Evolutionary conservation across 192 early-diverging fungal species (phyloP).

Genomic region (Cetraspora pellucida): DNA sequence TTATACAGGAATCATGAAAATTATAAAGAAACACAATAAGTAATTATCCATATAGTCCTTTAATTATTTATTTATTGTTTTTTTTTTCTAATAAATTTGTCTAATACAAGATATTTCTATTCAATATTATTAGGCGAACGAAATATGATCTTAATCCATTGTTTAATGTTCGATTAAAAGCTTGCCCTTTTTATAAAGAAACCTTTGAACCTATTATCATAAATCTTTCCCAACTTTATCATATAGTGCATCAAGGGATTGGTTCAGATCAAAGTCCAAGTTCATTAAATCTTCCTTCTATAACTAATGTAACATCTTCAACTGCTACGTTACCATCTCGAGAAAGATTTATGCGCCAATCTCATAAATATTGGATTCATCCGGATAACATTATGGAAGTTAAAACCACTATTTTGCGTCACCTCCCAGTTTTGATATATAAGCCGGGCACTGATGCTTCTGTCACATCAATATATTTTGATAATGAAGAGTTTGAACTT

Average conservation of each 20-base stretch:
- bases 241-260: conserved; percentile 62
- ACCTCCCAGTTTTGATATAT: conserved; percentile 89
- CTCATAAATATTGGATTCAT: conserved; percentile 96
- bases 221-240: conserved; percentile 79
- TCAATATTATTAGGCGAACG: conserved; percentile 40
- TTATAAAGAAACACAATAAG: conserved; percentile 98
- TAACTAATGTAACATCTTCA: too few relatives aligned
- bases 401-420: conserved; percentile 87
- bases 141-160: conserved; percentile 72
- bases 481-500: conserved; percentile 85
- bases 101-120: not conserved
- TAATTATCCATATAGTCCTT: conserved; percentile 30
- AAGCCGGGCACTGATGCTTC: conserved; percentile 85
- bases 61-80: not conserved
- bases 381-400: conserved; percentile 93
- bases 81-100: not conserved
- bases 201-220: conserved; percentile 86
- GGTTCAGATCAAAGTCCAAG: conserved; percentile 37
- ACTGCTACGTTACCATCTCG: conserved; percentile 34
- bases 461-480: conserved; percentile 92
- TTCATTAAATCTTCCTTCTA: conserved; percentile 38
- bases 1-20: conserved; percentile 86
- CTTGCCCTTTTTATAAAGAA: conserved; percentile 80
- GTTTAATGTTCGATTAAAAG: conserved; percentile 81
- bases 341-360: conserved; percentile 73